Conservation (phyloP, 2,329 filamentous ascomycete genomes). For the Arthroderma sp. region DNA sequence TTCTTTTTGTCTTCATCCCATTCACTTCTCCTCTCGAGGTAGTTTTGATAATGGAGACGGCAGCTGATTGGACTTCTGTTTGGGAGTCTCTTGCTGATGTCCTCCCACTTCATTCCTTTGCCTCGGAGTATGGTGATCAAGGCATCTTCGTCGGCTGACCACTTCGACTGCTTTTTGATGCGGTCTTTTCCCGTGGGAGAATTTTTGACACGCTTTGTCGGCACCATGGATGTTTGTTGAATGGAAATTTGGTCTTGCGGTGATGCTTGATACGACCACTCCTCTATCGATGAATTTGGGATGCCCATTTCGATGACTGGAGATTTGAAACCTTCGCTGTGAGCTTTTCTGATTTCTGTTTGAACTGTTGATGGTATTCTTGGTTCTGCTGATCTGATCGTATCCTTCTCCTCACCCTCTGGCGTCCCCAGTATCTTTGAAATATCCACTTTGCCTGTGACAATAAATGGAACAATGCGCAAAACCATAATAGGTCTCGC, state of each 20-base stretch:
- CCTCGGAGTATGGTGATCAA: conserved; percentile 84
- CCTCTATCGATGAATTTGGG: conserved; percentile 2
- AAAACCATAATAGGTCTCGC: conserved; percentile 10
- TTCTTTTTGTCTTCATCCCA: conserved; percentile 98
- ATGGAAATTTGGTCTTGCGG: conserved; percentile 1
- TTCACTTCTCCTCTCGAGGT: conserved; percentile 79
- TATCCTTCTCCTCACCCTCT: conserved; percentile 15
- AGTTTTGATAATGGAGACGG: conserved; percentile 92
- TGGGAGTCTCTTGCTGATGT: conserved; percentile 82
- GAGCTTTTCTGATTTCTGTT: background rate
- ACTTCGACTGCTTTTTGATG: conserved; percentile 83
- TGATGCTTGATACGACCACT: conserved; percentile 5
- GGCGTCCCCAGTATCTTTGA: conserved; percentile 14
- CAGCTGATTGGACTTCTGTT: conserved; percentile 91
- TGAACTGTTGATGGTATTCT: background rate
- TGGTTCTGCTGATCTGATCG: background rate
- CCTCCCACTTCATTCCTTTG: conserved; percentile 95
- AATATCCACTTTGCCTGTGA: conserved; percentile 18
- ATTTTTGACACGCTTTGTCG: background rate
- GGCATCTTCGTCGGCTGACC: conserved; percentile 88
- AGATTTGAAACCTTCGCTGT: background rate
- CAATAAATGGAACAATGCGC: conserved; percentile 11
- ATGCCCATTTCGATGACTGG: conserved; percentile 4
- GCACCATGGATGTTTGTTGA: conserved; percentile 3
- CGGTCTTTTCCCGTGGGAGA: conserved; percentile 1